Conservation (phyloP, 2,329 filamentous ascomycete species). For the Akanthomyces lecanii region DNA sequence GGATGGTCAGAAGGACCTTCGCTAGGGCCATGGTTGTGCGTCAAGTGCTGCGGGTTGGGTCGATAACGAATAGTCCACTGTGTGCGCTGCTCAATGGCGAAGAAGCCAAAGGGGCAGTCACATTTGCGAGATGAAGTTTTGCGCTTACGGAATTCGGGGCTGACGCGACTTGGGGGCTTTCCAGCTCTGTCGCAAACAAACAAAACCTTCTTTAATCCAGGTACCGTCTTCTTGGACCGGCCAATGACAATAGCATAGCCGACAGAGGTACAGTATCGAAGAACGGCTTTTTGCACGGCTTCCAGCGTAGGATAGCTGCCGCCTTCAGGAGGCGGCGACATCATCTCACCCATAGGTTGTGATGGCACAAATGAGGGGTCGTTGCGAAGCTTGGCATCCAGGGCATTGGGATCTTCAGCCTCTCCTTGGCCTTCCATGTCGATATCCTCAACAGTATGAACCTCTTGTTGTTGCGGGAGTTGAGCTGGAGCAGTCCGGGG, state of each 20-base stretch:
- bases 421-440: slow-evolving; percentile 50
- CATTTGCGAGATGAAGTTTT: slow-evolving; percentile 66
- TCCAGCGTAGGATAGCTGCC: slow-evolving; percentile 62
- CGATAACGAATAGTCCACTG: slow-evolving; percentile 65
- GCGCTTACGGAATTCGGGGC: slow-evolving; percentile 58
- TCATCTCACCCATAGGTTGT: slow-evolving; percentile 54
- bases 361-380: slow-evolving; percentile 49
- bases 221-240: slow-evolving; percentile 63
- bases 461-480: slow-evolving; percentile 35
- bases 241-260: slow-evolving; percentile 66
- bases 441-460: slow-evolving; percentile 45
- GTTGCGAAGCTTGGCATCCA: slow-evolving; percentile 46
- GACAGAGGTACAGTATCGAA: slow-evolving; percentile 62
- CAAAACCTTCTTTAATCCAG: slow-evolving; percentile 62
- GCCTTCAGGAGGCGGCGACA: slow-evolving; percentile 61
- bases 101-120: slow-evolving; percentile 66
- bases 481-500: slow-evolving; percentile 33
- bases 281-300: slow-evolving; percentile 59
- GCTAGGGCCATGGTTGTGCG: slow-evolving; percentile 62
- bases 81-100: slow-evolving; percentile 62
- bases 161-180: slow-evolving; percentile 58
- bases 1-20: slow-evolving; percentile 64
- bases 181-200: slow-evolving; percentile 64
- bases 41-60: slow-evolving; percentile 53
- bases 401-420: slow-evolving; percentile 40